Evolutionary conservation across 805 yeast genomes (phyloP), one percentile per base, ranked within the genome.

Genomic region (Ogataea nitratoaversa): DNA sequence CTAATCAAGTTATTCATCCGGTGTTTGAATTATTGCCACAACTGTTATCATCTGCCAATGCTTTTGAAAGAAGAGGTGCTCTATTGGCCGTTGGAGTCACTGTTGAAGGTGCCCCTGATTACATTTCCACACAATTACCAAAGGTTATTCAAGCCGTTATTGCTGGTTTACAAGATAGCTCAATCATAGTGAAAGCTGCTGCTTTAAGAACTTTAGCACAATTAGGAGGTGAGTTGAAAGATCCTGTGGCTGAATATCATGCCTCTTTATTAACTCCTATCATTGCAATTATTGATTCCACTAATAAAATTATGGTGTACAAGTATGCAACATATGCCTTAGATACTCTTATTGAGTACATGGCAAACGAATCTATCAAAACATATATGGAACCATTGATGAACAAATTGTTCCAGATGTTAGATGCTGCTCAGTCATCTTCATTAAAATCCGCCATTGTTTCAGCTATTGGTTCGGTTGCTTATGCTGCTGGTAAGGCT

Each of bases 401-500:
- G 85, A 84, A 85, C 66, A 85, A 90, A 57, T 74, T 93, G 52
- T 79, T 90, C 71, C 78, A 75, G 43, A 84, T 93, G 85, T 76
- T 91, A 54, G 82, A 79, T 54, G 71, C 76, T 47, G 86, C 95
- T 36, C 74, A 79, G 52, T 74, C 83, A 28, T 83, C 90, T 18
- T 77, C 95, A 13, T 71, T 85, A 58, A 83, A 80, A 62, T 68
- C 85, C 36, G 86, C 87, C 44, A 82, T 85, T 57, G 96, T 93
- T 44, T 85, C 95, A 39, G 96, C 97, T 30, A 86, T 93, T 61
- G 98, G 98, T 41, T 90, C 98, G 30, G 87, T 96, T 44, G 98
- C 99, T 22, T 89, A 83, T 59, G 95, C 98, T 42, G 79, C 96
- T 32, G 96, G 97, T 65, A 81, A 82, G 54, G 75, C 84, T 30